Conservation (phyloP, 2,329 filamentous ascomycete species). For the Botrytis fragariae region DNA sequence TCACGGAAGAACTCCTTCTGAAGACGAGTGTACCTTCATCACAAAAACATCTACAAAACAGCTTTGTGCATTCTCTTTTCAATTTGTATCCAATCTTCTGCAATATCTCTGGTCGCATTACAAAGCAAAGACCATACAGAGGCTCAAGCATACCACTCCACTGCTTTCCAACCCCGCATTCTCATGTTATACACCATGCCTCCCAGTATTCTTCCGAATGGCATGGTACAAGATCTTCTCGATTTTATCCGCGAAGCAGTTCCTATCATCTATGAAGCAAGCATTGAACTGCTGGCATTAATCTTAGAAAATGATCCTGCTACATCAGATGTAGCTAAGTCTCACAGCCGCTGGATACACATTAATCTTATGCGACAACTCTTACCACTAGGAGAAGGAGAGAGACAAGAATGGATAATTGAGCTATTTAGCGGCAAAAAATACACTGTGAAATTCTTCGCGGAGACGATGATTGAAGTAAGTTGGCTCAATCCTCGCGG, state of each 20-base stretch:
- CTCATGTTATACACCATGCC: background rate
- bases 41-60: background rate
- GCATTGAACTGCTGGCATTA: background rate
- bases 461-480: background rate
- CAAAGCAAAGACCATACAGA: background rate
- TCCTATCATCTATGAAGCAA: background rate
- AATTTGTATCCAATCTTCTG: background rate
- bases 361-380: conserved; percentile 1
- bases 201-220: background rate
- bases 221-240: background rate
- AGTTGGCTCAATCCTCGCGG: background rate
- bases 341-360: background rate
- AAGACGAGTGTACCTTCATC: background rate
- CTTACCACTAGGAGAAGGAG: background rate
- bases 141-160: background rate
- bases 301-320: background rate
- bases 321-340: background rate
- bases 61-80: background rate
- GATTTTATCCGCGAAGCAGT: background rate
- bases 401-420: background rate
- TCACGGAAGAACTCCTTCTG: background rate
- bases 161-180: background rate
- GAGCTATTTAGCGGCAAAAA: background rate
- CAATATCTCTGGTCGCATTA: background rate
- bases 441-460: background rate